Percentiles rank a stretch among this genome's conserved stretches.
Evolutionary conservation across 2,329 filamentous ascomycete genomes (phyloP).

Genomic region (Chrysosporium keratinophilum): DNA sequence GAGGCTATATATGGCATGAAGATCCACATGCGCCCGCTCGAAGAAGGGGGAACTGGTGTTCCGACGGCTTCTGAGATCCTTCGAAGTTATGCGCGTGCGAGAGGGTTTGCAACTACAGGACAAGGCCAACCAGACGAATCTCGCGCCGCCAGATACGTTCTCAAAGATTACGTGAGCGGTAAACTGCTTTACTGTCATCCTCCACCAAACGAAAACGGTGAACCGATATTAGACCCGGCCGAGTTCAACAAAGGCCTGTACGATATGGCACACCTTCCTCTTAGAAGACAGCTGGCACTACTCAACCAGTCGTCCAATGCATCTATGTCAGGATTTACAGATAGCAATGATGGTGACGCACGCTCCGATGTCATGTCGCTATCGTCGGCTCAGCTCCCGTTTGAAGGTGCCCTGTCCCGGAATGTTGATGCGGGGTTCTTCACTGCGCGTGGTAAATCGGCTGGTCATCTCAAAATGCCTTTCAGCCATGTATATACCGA

Average conservation of each 20-base stretch:
- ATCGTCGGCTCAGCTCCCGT: conserved; percentile 12
- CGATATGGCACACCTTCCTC: conserved; percentile 67
- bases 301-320: conserved; percentile 11
- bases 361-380: conserved; percentile 21
- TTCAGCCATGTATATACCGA: conserved; percentile 86
- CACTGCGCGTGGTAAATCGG: conserved; percentile 49
- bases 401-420: conserved; percentile 60
- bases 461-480: conserved; percentile 62
- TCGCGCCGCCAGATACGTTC: conserved; percentile 72
- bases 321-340: conserved; percentile 6
- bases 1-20: conserved; percentile 91
- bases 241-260: conserved; percentile 89
- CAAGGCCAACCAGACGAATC: conserved; percentile 88
- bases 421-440: conserved; percentile 88
- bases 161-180: conserved; percentile 96
- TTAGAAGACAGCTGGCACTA: conserved; percentile 58
- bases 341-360: conserved; percentile 29
- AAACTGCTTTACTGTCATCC: conserved; percentile 89
- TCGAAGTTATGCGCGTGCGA: conserved; percentile 71
- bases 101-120: conserved; percentile 84
- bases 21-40: conserved; percentile 65
- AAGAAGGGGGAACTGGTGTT: conserved; percentile 84
- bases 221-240: conserved; percentile 49
- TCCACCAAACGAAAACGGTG: conserved; percentile 46
- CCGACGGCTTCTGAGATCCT: conserved; percentile 80